Evolutionary conservation across 345 rosid species (phyloP).

Genomic region (Sisymbrium altissimum): DNA sequence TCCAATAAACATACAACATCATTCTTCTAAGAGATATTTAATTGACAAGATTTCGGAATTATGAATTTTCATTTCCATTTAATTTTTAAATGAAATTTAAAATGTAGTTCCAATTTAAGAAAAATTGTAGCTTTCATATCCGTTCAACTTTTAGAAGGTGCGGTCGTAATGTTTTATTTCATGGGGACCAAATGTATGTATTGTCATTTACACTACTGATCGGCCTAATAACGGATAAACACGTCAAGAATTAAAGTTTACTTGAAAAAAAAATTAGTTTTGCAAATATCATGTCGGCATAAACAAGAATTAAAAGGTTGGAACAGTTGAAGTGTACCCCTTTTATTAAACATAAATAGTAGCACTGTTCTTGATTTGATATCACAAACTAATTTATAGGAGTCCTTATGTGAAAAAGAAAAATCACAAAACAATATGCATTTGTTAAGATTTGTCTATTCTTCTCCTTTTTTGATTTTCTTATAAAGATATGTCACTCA

Average conservation of each 20-base stretch:
- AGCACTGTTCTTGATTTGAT: neutral
- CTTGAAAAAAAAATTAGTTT: neutral
- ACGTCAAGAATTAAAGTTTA: neutral
- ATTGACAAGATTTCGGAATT: neutral
- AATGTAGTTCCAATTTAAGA: neutral
- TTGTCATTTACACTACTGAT: neutral
- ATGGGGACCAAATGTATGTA: neutral
- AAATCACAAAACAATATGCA: neutral
- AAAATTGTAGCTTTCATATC: neutral
- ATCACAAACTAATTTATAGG: neutral
- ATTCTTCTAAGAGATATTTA: neutral
- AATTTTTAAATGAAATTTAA: neutral
- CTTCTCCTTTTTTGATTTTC: neutral
- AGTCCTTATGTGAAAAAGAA: neutral
- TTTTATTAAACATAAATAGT: neutral
- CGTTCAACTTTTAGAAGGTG: neutral
- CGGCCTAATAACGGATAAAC: neutral
- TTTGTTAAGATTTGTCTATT: neutral
- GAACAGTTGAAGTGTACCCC: slow-evolving; percentile 13
- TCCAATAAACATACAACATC: neutral
- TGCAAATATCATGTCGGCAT: slow-evolving; percentile 18
- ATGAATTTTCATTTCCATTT: neutral
- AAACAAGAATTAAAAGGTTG: slow-evolving; percentile 10
- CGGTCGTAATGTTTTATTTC: neutral
- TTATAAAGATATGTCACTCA: neutral